Percentiles rank a stretch among this genome's conserved stretches.
Conservation (phyloP, 2,329 filamentous ascomycete species). For the Colletotrichum camelliae region DNA sequence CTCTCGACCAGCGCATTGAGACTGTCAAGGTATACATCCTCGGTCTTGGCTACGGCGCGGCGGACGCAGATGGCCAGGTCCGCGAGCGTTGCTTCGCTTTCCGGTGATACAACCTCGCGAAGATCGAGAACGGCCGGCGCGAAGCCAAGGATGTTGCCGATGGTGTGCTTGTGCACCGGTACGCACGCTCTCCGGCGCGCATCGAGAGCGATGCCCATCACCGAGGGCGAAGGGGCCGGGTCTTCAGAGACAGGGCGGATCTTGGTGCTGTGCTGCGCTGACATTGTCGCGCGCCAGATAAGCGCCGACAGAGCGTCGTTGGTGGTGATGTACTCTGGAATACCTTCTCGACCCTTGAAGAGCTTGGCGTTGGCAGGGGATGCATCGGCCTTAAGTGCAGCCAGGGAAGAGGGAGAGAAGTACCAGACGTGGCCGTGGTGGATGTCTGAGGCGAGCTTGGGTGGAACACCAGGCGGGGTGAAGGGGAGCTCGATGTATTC, state of each 20-base stretch:
- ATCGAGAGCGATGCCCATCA: conserved; percentile 43
- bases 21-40: conserved; percentile 35
- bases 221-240: conserved; percentile 28
- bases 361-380: conserved; percentile 31
- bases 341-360: conserved; percentile 16
- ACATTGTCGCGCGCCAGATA: conserved; percentile 15
- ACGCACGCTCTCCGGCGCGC: conserved; percentile 38
- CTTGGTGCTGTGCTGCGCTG: neutral
- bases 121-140: conserved; percentile 31
- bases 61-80: conserved; percentile 40
- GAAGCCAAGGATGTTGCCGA: conserved; percentile 45
- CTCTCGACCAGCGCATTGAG: conserved; percentile 33
- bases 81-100: conserved; percentile 28
- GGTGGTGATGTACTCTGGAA: conserved; percentile 32
- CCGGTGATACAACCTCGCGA: conserved; percentile 31
- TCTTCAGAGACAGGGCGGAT: conserved; percentile 21
- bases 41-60: conserved; percentile 33
- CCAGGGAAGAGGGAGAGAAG: conserved; percentile 31
- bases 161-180: conserved; percentile 36
- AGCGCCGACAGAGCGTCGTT: conserved; percentile 17
- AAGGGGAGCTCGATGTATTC: conserved; percentile 35
- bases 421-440: conserved; percentile 38
- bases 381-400: conserved; percentile 35
- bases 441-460: conserved; percentile 34
- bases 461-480: conserved; percentile 30